Evolutionary conservation across 148 eudicot genomes (phyloP).

Genomic region (Cornus suecica): DNA sequence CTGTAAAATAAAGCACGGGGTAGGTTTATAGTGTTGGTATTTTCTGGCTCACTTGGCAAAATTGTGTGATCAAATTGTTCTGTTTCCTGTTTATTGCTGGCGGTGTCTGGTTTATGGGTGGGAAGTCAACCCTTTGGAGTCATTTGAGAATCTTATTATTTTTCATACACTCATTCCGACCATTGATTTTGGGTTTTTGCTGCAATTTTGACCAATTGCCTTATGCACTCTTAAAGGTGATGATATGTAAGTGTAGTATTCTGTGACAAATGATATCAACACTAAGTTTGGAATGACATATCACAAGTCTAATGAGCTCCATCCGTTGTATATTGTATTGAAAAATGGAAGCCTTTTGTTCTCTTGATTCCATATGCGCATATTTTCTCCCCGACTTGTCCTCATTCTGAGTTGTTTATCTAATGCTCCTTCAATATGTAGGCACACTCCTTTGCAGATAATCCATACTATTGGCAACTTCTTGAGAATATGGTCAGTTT

Average conservation of each 20-base stretch:
- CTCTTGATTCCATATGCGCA: neutral
- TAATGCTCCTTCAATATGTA: conserved; percentile 26
- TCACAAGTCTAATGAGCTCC: neutral
- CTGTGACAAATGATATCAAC: neutral
- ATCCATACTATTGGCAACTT: conserved; percentile 75
- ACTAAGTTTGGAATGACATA: conserved; percentile 9
- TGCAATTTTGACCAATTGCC: neutral
- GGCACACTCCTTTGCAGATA: conserved; percentile 82
- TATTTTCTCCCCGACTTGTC: conserved; percentile 3
- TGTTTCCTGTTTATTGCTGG: neutral
- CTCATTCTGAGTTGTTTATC: neutral
- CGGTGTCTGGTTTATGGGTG: neutral
- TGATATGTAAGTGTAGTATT: neutral
- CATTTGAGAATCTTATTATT: neutral
- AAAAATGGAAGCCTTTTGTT: neutral
- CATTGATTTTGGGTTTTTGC: conserved; percentile 12
- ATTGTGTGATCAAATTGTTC: neutral
- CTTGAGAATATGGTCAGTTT: conserved; percentile 95
- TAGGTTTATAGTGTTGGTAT: neutral
- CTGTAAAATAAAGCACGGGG: conserved; percentile 7
- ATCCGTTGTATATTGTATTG: neutral
- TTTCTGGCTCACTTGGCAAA: neutral
- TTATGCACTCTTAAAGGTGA: neutral
- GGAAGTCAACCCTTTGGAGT: neutral
- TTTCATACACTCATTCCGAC: neutral